These are phyloP conservation scores for Clitocybe nebularis DNA, from an alignment of 1,284 basidiomycete species.

Conservation along the genomic window DNA sequence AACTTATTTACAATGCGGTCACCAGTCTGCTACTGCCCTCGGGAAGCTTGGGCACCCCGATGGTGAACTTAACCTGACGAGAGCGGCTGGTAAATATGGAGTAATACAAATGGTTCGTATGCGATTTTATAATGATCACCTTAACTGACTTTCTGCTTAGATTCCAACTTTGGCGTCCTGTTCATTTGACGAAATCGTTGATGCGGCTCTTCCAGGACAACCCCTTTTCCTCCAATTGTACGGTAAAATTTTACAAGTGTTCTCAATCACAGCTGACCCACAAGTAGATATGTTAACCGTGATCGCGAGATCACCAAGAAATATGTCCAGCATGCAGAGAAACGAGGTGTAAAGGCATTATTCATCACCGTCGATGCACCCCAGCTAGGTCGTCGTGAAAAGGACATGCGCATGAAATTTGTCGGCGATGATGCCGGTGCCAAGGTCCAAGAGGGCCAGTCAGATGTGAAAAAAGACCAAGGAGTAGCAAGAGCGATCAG, in stretches of 20 bases:
- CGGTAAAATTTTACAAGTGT: conserved; percentile 18
- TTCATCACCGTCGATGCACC: conserved; percentile 95
- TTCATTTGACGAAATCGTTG: conserved; percentile 87
- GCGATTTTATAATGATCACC: conserved; percentile 11
- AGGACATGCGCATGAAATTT: conserved; percentile 96
- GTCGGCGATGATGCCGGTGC: conserved; percentile 82
- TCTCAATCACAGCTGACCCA: neutral
- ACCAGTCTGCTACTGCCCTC: conserved; percentile 67
- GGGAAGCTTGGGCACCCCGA: conserved; percentile 95
- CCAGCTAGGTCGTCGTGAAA: conserved; percentile 88
- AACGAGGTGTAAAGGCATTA: conserved; percentile 78
- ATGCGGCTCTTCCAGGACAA: conserved; percentile 72
- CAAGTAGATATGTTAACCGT: conserved; percentile 75
- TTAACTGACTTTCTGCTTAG: conserved; percentile 30
- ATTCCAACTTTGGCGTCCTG: conserved; percentile 88
- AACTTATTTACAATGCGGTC: too few species aligned
- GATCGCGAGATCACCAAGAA: conserved; percentile 79
- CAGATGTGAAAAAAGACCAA: conserved; percentile 75
- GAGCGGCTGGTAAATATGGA: conserved; percentile 65
- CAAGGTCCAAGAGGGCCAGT: conserved; percentile 48
- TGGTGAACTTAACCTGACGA: conserved; percentile 85
- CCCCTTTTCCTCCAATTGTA: conserved; percentile 77
- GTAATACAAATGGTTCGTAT: conserved; percentile 79
- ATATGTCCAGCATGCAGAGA: conserved; percentile 81
- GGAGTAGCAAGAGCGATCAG: conserved; percentile 95